These are phyloP conservation scores for Umbilicaria muhlenbergii DNA, from an alignment of 495 filamentous ascomycete genomes.

Conservation along the genomic window DNA sequence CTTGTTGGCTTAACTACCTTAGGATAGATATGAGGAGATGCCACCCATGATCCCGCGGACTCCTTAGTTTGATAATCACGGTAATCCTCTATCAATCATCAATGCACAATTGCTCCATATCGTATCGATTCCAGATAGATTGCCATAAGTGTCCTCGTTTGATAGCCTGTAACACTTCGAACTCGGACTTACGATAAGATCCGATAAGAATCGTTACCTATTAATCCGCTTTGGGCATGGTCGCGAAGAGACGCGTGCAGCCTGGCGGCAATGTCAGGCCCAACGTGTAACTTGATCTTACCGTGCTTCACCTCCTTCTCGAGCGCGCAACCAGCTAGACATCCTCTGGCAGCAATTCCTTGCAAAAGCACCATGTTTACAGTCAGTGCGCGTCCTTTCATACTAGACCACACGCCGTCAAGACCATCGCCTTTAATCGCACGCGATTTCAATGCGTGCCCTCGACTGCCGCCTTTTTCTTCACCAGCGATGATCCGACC, in stretches of 20 bases:
- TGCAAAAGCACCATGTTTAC: conserved; percentile 2
- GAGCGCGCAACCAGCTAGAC: not conserved
- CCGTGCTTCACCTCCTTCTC: too few species aligned
- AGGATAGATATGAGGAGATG: not conserved
- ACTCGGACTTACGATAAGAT: not conserved
- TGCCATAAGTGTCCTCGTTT: too few species aligned
- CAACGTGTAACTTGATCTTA: too few species aligned
- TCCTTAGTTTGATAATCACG: too few species aligned
- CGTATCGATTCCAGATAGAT: too few species aligned
- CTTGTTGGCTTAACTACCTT: not conserved
- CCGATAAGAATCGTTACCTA: not conserved
- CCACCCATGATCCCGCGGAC: too few species aligned
- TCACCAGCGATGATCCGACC: not conserved
- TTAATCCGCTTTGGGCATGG: too few species aligned
- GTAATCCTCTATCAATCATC: too few species aligned
- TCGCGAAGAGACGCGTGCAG: too few species aligned
- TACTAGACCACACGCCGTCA: not conserved
- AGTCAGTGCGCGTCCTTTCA: not conserved
- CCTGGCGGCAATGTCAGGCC: too few species aligned
- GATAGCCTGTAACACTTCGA: not conserved
- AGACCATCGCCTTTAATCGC: conserved; percentile 2
- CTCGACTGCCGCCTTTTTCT: not conserved
- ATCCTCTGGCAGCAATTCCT: not conserved
- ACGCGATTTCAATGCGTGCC: conserved; percentile 5
- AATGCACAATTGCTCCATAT: too few species aligned